Evolutionary conservation across 2,329 filamentous ascomycete species (phyloP).

Genomic region (Exophiala dermatitidis): DNA sequence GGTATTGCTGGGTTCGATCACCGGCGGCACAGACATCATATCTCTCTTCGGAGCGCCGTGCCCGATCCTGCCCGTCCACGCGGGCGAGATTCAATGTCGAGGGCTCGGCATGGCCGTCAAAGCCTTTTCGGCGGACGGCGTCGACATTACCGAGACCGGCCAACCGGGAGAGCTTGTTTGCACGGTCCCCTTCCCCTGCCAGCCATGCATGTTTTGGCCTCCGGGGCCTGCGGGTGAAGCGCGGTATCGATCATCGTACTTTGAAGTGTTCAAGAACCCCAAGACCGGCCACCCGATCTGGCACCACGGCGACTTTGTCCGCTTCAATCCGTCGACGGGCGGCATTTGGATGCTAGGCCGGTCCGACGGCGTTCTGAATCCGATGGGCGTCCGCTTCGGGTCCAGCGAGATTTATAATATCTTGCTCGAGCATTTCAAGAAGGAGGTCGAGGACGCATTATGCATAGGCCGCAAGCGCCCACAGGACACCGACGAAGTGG

Average conservation of each 20-base stretch:
- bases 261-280: constrained; percentile 61
- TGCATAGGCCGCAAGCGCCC: constrained; percentile 72
- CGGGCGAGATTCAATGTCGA: constrained; percentile 69
- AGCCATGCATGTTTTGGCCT: constrained; percentile 80
- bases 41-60: constrained; percentile 86
- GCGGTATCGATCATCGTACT: constrained; percentile 82
- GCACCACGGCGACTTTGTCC: constrained; percentile 93
- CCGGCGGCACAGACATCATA: constrained; percentile 92
- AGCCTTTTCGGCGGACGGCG: constrained; percentile 48
- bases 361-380: constrained; percentile 89
- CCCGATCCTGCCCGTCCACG: constrained; percentile 63
- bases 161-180: constrained; percentile 85
- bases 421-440: constrained; percentile 72
- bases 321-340: constrained; percentile 61
- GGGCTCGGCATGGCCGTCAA: constrained; percentile 72
- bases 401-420: constrained; percentile 95
- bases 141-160: constrained; percentile 52
- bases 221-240: constrained; percentile 57
- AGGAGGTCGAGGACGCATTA: constrained; percentile 73
- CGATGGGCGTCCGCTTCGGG: constrained; percentile 82
- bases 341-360: constrained; percentile 86
- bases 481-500: constrained; percentile 72
- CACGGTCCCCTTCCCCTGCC: constrained; percentile 76
- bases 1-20: constrained; percentile 89
- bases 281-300: constrained; percentile 50